Base-by-base conservation (phyloP, 2,329 filamentous ascomycete genomes). In the Fusarium veterinarium region DNA sequence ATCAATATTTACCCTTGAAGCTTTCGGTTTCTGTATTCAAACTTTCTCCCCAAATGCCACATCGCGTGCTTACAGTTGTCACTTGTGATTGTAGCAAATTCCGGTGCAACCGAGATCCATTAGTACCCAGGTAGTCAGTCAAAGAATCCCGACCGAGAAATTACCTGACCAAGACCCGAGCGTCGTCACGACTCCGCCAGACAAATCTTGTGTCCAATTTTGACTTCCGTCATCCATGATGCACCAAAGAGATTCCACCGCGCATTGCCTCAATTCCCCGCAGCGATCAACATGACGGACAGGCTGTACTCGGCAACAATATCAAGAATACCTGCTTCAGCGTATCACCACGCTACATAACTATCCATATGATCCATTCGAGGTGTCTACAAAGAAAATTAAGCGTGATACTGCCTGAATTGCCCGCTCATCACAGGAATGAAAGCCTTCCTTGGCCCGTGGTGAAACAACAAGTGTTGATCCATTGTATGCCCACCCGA, bases 401-500 rank as follows among this genome's bases (percentile, higher is more conserved):
- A 19, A 42, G 23, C 38, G 28, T 42, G 25, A n/a, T 45, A 31
- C 38, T 48, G 17, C n/a, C 45, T 31, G 9, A 53, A 20, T 52
- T 33, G 16, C 33, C 31, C 46, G 20, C 30, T 46, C 33, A 51
- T 45, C 28, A 6, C n/a, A 65, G 71, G 75, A 75, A 77, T 77
- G 75, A 48, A 52, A 37, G 31, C 33, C 30, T 37, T 53, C 38
- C 56, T 52, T 60, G 48, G 30, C n/a, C 49, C 52, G 51, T 51
- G 17, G 23, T 65, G 64, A 62, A 62, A 53, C 44, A 72, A 60
- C 64, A 75, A 75, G 67, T 58, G 73, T 63, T 76, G 42, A 56
- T 61, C 57, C 49, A 69, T 63, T 55, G 48, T 33, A 41, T 49
- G 48, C 23, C 56, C 51, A 30, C 30, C 37, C 44, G 40, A 73